Conservation (phyloP, 495 filamentous ascomycete genomes). For the Penicillium angulare region DNA sequence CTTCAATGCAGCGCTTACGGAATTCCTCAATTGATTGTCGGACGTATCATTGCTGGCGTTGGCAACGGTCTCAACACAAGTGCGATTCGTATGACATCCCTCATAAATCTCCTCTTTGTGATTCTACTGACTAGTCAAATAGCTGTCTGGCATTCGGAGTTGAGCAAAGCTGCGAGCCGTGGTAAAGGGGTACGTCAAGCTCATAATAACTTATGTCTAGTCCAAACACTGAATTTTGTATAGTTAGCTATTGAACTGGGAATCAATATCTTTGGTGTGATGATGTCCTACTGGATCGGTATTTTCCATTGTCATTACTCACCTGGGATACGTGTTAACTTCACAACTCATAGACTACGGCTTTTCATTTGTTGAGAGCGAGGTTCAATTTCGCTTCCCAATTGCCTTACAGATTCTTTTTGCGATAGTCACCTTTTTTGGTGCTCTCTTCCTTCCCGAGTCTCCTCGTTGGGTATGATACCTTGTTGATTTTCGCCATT, state of each 20-base stretch:
- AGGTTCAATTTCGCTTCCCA: slow-evolving; percentile 47
- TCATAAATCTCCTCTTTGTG: neutral
- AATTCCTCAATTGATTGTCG: slow-evolving; percentile 51
- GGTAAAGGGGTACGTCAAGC: slow-evolving; percentile 57
- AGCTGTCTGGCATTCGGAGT: slow-evolving; percentile 55
- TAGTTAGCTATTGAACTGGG: slow-evolving; percentile 54
- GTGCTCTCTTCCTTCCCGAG: slow-evolving; percentile 51
- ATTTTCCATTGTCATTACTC: neutral
- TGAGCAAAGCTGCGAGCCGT: slow-evolving; percentile 58
- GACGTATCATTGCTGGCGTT: slow-evolving; percentile 46
- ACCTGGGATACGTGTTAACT: neutral
- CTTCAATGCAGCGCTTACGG: slow-evolving; percentile 53
- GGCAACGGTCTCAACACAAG: slow-evolving; percentile 51
- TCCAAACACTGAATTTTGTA: slow-evolving; percentile 1
- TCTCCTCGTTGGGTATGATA: slow-evolving; percentile 45
- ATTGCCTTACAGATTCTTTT: slow-evolving; percentile 57
- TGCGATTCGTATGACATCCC: slow-evolving; percentile 37
- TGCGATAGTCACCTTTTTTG: slow-evolving; percentile 48
- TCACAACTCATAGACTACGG: slow-evolving; percentile 23
- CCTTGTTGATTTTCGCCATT: neutral
- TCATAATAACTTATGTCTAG: neutral
- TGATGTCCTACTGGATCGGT: slow-evolving; percentile 40
- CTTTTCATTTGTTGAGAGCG: slow-evolving; percentile 30
- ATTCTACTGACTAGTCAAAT: slow-evolving; percentile 1
- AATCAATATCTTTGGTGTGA: slow-evolving; percentile 57